Base-by-base conservation (phyloP, 768 basidiomycete genomes). In the Tylopilus rubrobrunneus region DNA sequence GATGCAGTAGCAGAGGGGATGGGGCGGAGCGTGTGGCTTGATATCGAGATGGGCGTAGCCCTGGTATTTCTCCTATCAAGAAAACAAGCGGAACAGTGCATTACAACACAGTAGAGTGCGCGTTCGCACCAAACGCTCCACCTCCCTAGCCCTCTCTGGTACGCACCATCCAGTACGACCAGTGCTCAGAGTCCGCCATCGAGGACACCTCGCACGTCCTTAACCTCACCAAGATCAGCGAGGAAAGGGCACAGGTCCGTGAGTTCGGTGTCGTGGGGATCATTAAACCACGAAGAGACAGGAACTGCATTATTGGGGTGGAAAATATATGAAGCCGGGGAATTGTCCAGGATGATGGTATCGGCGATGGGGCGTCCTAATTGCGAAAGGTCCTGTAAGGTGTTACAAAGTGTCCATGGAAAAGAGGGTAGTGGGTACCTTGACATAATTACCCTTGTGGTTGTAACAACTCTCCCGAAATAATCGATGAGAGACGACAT, bases 401-500 rank as follows among this genome's bases (percentile, higher is more conserved):
- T 15, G 52, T 34, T 11, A 19, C 58, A 27, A 63, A 51, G 51
- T 28, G 12, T 21, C 25, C 40, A 28, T 14, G 10, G 15, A 28
- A 39, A 33, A n/a, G 48, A 31, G 42, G 19, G n/a, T 25, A 15
- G 8, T 19, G 58, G 78, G 40, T 55, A 94, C 95, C 84, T 99
- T 99, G 73, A 99, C 96, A 70, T 98, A 99, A 75, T 96, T 98
- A 41, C 96, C 96, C 72, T 89, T 90, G 74, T 98, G 97, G 68
- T 97, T 98, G 70, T 98, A 98, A 72, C 97, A 99, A 67, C 92
- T 96, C 73, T 99, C 97, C 56, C 97, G 78, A 83, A 98, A 99
- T 48, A 99, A 73, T 56, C 97, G 82, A 71, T 99, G 96, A 31
- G 90, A 77, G 40, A 99, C 95, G 10, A 95, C 96, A 58, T 84